Base-by-base conservation (phyloP, 441 rosid species). In the Erodium texanum region DNA sequence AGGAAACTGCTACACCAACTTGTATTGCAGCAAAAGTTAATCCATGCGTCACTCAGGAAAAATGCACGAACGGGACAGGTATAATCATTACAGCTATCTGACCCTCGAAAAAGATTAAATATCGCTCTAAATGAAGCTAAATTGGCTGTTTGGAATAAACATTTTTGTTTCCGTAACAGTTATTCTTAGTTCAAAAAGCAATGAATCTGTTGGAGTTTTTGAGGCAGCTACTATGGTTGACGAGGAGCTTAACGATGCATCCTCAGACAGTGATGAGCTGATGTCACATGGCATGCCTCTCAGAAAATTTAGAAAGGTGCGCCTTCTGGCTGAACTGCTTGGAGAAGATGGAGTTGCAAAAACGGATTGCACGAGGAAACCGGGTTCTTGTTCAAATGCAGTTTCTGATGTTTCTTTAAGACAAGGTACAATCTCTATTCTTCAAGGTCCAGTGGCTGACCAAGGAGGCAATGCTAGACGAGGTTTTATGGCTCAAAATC, bases 241-340 rank as follows among this genome's bases (percentile, higher is more conserved):
- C 38, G 78, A 77, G 63, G 75, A 75, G 38, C 70, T 74, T 66
- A 73, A 69, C 69, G 65, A 69, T 59, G 77, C 68, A 36, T 83
- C 93, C 68, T 82, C 92, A 63, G 95, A 87, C 77, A 86, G 86
- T 78, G 79, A 79, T 23, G 87, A 85, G 65, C 64, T 68, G 63
- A 74, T 76, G 65, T 65, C 81, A 67, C 74, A 78, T 62, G 82
- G 84, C 67, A 61, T 69, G 69, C 89, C 76, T 75, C 88, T 87
- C 15, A 87, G 81, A 64, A 90, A 82, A 87, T 62, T 82, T 66
- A 82, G 86, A 59, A 95, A 90, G 76, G 78, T 87, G 67, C 91
- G 95, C 68, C 78, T 84, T 69, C 79, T 95, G 43, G 81, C 87
- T 27, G 99, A 94, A 36, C 76, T 94, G 81, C 67, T 94, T 77